A percentile compares a stretch with the other conserved stretches of the same genome.
phyloP scores from a whole-genome alignment of 2,329 filamentous ascomycete genomes.

The Fusarium luffae region DNA sequence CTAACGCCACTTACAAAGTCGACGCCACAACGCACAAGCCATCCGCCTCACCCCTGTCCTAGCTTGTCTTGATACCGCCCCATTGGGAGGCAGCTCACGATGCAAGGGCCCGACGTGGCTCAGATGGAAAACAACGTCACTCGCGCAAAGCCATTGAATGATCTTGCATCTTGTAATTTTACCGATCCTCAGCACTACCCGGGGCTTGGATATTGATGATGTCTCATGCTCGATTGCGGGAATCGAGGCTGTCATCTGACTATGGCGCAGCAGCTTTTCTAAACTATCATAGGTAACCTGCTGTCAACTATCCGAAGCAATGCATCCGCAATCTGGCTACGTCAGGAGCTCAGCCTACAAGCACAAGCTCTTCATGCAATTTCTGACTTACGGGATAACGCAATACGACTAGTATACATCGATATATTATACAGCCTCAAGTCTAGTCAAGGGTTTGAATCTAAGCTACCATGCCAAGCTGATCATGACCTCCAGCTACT shows the following conservation, averaged over 20 bases:
- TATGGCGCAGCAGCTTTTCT: slow-evolving; percentile 31
- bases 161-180: slow-evolving; percentile 27
- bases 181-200: not conserved
- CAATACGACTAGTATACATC: slow-evolving; percentile 30
- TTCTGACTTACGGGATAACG: slow-evolving; percentile 11
- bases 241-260: not conserved
- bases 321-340: slow-evolving; percentile 1
- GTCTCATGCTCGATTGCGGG: not conserved
- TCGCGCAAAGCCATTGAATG: slow-evolving; percentile 23
- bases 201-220: slow-evolving; percentile 21
- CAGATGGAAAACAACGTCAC: slow-evolving; percentile 35
- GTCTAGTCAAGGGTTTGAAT: slow-evolving; percentile 9
- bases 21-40: slow-evolving; percentile 31
- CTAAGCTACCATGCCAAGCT: slow-evolving; percentile 29
- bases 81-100: slow-evolving; percentile 32
- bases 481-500: slow-evolving; percentile 35
- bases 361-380: not conserved
- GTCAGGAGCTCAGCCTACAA: slow-evolving; percentile 6
- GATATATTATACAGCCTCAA: slow-evolving; percentile 26
- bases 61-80: slow-evolving; percentile 17
- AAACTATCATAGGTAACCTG: not conserved
- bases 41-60: slow-evolving; percentile 4
- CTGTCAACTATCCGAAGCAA: not conserved
- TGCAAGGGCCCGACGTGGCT: slow-evolving; percentile 38
- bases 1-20: slow-evolving; percentile 5